Conservation (phyloP, 2,329 filamentous ascomycete species). For the Cladophialophora psammophila region DNA sequence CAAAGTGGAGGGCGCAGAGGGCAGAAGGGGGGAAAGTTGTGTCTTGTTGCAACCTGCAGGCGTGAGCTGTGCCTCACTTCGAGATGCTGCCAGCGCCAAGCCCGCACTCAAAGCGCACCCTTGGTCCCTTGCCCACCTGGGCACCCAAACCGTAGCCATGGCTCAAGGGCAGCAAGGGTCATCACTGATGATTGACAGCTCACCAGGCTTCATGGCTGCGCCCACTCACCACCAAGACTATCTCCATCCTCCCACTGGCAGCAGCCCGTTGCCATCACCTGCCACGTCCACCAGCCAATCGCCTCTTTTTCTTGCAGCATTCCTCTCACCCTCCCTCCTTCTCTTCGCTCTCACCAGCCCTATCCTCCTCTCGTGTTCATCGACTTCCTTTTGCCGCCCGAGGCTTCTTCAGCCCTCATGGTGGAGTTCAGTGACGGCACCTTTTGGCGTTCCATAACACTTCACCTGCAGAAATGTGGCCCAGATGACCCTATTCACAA, state of each 20-base stretch:
- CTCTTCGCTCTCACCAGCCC: background rate
- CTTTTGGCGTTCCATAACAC: slow-evolving; percentile 23
- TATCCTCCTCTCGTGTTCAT: background rate
- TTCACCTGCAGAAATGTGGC: slow-evolving; percentile 10
- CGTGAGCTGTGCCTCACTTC: slow-evolving; percentile 1
- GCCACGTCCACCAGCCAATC: slow-evolving; percentile 1
- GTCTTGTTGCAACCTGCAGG: background rate
- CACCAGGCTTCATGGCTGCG: background rate
- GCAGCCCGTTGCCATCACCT: background rate
- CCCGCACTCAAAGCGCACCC: background rate
- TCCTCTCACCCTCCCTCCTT: background rate
- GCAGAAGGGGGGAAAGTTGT: background rate
- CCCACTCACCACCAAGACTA: background rate
- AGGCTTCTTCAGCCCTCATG: background rate
- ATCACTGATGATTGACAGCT: too few relatives aligned
- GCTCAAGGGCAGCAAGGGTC: too few relatives aligned
- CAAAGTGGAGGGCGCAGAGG: background rate
- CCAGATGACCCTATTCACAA: slow-evolving; percentile 31
- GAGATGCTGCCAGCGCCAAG: slow-evolving; percentile 6
- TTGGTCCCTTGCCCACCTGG: too few relatives aligned
- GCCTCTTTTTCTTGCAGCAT: background rate
- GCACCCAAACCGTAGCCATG: too few relatives aligned
- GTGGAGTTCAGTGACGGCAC: background rate
- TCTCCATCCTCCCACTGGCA: too few relatives aligned
- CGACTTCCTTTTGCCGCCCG: background rate